Conservation (phyloP, 192 early-diverging fungal species). For the Chytriomyces sp. region DNA sequence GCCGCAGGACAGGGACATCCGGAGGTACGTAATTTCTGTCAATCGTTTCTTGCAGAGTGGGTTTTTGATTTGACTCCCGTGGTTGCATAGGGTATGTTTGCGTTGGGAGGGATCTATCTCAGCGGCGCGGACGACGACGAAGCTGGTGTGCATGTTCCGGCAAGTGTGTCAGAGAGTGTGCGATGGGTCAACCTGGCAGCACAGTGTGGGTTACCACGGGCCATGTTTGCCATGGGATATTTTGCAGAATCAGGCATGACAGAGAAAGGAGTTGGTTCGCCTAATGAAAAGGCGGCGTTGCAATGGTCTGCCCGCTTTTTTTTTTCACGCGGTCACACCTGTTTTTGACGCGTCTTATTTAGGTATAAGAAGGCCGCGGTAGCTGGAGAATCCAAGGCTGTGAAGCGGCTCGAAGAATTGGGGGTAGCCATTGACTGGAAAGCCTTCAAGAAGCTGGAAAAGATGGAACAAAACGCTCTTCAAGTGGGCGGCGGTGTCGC, state of each 20-base stretch:
- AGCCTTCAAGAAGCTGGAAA: slow-evolving; percentile 13
- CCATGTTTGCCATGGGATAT: slow-evolving; percentile 91
- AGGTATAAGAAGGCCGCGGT: slow-evolving; percentile 42
- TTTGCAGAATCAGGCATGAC: slow-evolving; percentile 83
- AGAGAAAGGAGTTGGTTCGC: slow-evolving; percentile 45
- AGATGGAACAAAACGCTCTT: background rate
- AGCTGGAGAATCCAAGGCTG: slow-evolving; percentile 39
- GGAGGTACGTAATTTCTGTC: slow-evolving; percentile 45
- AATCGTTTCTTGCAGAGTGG: background rate
- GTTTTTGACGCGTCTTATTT: no score
- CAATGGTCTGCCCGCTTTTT: slow-evolving; percentile 43
- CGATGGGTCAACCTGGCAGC: slow-evolving; percentile 84
- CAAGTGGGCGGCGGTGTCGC: slow-evolving; percentile 11
- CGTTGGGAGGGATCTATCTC: slow-evolving; percentile 83
- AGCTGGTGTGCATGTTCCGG: slow-evolving; percentile 46
- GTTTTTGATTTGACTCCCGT: background rate
- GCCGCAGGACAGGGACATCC: slow-evolving; percentile 77
- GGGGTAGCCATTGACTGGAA: slow-evolving; percentile 24
- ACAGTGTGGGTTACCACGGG: slow-evolving; percentile 71
- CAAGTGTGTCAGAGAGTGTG: slow-evolving; percentile 74
- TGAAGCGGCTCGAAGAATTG: slow-evolving; percentile 33
- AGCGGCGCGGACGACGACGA: slow-evolving; percentile 66
- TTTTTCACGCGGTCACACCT: no score
- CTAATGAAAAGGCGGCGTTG: slow-evolving; percentile 60
- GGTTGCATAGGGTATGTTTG: slow-evolving; percentile 77